These are phyloP conservation scores for Lenzites betulinus DNA, from an alignment of 768 basidiomycete species.

Conservation along the genomic window DNA sequence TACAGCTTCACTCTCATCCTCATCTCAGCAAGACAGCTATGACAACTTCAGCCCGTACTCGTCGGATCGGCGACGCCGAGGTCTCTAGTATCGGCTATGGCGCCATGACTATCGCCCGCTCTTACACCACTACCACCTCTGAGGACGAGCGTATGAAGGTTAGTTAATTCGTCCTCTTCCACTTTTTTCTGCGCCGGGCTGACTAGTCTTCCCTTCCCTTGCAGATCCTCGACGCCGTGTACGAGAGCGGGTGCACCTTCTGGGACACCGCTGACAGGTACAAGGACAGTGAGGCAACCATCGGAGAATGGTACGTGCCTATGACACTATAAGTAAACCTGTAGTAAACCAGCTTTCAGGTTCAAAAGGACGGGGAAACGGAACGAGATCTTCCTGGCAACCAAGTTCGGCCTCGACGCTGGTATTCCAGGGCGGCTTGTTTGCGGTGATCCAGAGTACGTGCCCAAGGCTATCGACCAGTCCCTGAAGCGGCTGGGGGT, in stretches of 20 bases:
- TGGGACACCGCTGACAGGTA: slow-evolving; percentile 53
- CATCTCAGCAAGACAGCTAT: no score
- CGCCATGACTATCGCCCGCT: slow-evolving; percentile 55
- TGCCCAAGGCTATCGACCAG: slow-evolving; percentile 26
- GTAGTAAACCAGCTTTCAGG: slow-evolving; percentile 36
- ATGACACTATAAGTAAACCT: no score
- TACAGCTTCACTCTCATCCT: no score
- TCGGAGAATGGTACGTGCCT: slow-evolving; percentile 45
- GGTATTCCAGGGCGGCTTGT: slow-evolving; percentile 24
- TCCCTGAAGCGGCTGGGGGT: slow-evolving; percentile 32
- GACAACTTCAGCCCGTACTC: slow-evolving; percentile 30
- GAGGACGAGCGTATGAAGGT: slow-evolving; percentile 68
- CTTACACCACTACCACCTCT: slow-evolving; percentile 44
- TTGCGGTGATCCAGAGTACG: slow-evolving; percentile 32
- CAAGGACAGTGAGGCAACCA: slow-evolving; percentile 45
- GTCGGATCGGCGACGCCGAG: slow-evolving; percentile 45
- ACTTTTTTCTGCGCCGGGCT: no score
- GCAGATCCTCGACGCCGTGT: slow-evolving; percentile 46
- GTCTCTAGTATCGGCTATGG: slow-evolving; percentile 62
- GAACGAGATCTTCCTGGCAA: slow-evolving; percentile 47
- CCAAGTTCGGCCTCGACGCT: slow-evolving; percentile 40
- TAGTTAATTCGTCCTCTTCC: not conserved
- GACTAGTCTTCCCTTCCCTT: not conserved
- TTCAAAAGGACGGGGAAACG: slow-evolving; percentile 57
- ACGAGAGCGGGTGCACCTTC: slow-evolving; percentile 43